Base-by-base conservation (phyloP, 2,329 filamentous ascomycete genomes). In the Aureobasidium zeae region DNA sequence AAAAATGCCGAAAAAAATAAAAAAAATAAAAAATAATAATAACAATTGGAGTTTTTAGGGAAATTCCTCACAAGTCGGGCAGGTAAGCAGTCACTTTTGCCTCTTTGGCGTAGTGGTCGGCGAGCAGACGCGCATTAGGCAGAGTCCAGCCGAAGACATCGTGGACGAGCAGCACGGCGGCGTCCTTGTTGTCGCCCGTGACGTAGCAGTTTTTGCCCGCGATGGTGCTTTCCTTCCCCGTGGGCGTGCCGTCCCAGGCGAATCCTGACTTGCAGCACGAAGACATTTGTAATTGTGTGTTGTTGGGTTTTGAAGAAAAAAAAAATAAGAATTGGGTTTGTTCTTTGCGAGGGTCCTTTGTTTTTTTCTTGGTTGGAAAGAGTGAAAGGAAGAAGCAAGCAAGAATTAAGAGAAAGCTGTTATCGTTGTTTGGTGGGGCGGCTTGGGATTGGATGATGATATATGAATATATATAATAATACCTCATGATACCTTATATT, bases 21-120 rank as follows among this genome's bases (percentile, higher is more conserved):
- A 7, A 15, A n/a, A n/a, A n/a, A n/a, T n/a, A n/a, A n/a, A n/a
- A n/a, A n/a, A n/a, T n/a, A n/a, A n/a, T n/a, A n/a, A n/a, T n/a
- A n/a, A n/a, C n/a, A n/a, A n/a, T n/a, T n/a, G n/a, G n/a, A n/a
- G n/a, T n/a, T n/a, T n/a, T n/a, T n/a, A n/a, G n/a, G n/a, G n/a
- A n/a, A n/a, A n/a, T n/a, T n/a, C 48, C 52, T 41, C 22, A 55
- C 52, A 58, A 58, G 46, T 58, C 55, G 7, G 55, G 55, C 16
- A 72, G 48, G 50, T 69, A 73, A 21, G 70, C 68, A 2, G 68
- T 71, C 0, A 62, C 67, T 25, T 63, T 54, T n/a, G 56, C 57
- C 48, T 72, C 65, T 12, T 53, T 52, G 3, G 69, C 68, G 47
- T 64, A 71, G 52, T 68, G 60, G 44, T 72, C 69, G 1, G 68